Evolutionary conservation across 2,329 filamentous ascomycete genomes (phyloP), one percentile per base, ranked within the genome.

Genomic region (Fusarium kyushuense): DNA sequence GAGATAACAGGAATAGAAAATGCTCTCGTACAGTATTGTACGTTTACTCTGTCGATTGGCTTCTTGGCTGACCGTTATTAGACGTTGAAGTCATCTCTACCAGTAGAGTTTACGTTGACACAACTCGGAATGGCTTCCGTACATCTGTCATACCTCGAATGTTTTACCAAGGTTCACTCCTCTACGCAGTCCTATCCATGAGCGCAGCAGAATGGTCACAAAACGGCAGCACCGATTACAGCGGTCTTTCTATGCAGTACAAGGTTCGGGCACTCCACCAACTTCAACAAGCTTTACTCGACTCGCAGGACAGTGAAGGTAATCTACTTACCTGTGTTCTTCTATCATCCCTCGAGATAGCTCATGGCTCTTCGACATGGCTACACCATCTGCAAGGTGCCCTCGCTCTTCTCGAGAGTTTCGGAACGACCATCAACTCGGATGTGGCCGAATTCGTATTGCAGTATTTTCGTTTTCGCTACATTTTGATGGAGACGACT

Each of bases 171-270:
- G 64, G 67, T 0, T 69, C 71, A 27, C 35, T 73, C 3, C 51
- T 69, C 13, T 72, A 49, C 1, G 67, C 71, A 17, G 71, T 73
- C 2, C 13, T 73, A 3, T 71, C 71, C 11, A 63, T 73, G 67
- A 73, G 71, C 35, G 69, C 71, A 8, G 67, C 71, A 45, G 71
- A 73, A 56, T 73, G 71, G 71, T 54, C 52, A 2, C 71, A 70
- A 23, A 59, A 73, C 6, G 46, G 61, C 11, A 54, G 62, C 7
- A 30, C 54, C 1, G 67, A 73, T 23, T 73, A 73, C 13, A 62
- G 62, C 11, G 54, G 57, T 12, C 17, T 73, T 2, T 72, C 71
- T 11, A 65, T 67, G 35, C 71, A 58, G 30, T 73, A 73, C 58
- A 73, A 73, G 25, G 66, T 72, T 3, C 63, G 57, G 10, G 58